A percentile compares a stretch with the other conserved stretches of the same genome.
Evolutionary conservation across 2,329 filamentous ascomycete species (phyloP).

Genomic region (Pseudogymnoascus sp.): DNA sequence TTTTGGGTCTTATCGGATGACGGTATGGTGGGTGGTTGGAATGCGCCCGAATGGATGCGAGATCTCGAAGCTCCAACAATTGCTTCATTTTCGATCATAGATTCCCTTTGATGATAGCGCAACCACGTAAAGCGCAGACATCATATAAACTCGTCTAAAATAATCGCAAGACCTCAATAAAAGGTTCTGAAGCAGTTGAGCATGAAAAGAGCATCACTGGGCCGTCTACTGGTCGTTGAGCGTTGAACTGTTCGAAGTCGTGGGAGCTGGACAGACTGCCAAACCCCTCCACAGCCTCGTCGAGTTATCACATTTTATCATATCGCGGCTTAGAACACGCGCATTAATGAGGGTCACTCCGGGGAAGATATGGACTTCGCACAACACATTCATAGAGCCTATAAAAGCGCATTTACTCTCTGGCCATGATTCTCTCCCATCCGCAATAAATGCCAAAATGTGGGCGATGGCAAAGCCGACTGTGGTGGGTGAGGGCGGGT

Average conservation of each 20-base stretch:
- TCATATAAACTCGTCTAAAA: neutral
- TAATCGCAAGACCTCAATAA: neutral
- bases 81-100: constrained; percentile 8
- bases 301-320: constrained; percentile 5
- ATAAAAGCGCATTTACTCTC: neutral
- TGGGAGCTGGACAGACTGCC: neutral
- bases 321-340: constrained; percentile 5
- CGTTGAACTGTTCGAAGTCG: neutral
- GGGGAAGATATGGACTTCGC: neutral
- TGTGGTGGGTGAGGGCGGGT: neutral
- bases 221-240: neutral
- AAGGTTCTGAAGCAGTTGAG: neutral
- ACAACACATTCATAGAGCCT: neutral
- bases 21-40: neutral
- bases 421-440: neutral
- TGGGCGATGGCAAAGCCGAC: neutral
- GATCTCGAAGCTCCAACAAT: constrained; percentile 5
- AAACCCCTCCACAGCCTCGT: constrained; percentile 7
- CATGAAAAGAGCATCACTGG: neutral
- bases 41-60: neutral
- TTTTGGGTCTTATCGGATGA: neutral
- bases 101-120: neutral
- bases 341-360: neutral
- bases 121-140: neutral
- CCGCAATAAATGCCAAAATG: neutral